These are phyloP conservation scores for Schoenoplectus tabernaemontani DNA, from an alignment of 202 grass and related monocot species.

Conservation along the genomic window DNA sequence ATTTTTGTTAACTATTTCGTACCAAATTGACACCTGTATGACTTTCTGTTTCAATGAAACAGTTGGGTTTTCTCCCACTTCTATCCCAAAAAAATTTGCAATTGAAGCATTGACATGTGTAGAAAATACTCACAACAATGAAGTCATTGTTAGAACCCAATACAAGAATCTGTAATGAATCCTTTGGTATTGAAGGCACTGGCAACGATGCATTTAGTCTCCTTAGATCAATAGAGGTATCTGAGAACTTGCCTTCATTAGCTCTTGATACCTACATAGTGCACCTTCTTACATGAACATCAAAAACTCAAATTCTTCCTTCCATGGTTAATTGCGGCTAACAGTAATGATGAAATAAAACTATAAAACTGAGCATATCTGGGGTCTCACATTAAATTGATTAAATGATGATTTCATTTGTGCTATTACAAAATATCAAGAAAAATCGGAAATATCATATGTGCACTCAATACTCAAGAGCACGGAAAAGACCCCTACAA, in stretches of 20 bases:
- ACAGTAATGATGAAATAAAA: background rate
- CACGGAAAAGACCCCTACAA: background rate
- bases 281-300: background rate
- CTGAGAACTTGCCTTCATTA: slow-evolving; percentile 82
- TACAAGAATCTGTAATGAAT: slow-evolving; percentile 45
- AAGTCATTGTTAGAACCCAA: slow-evolving; percentile 75
- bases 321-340: background rate
- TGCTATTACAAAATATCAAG: background rate
- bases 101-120: background rate
- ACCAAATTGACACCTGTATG: too few relatives aligned
- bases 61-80: too few relatives aligned
- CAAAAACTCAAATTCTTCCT: background rate
- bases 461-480: background rate
- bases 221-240: slow-evolving; percentile 65
- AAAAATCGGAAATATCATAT: background rate
- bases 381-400: background rate
- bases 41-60: too few relatives aligned
- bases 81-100: background rate
- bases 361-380: background rate
- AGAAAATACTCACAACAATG: slow-evolving; percentile 69
- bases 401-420: background rate
- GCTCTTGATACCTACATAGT: slow-evolving; percentile 57
- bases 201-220: slow-evolving; percentile 76
- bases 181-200: slow-evolving; percentile 42
- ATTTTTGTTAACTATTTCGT: too few relatives aligned